Evolutionary conservation across 2,329 filamentous ascomycete genomes (phyloP).

Genomic region (Pyrenochaeta sp.): DNA sequence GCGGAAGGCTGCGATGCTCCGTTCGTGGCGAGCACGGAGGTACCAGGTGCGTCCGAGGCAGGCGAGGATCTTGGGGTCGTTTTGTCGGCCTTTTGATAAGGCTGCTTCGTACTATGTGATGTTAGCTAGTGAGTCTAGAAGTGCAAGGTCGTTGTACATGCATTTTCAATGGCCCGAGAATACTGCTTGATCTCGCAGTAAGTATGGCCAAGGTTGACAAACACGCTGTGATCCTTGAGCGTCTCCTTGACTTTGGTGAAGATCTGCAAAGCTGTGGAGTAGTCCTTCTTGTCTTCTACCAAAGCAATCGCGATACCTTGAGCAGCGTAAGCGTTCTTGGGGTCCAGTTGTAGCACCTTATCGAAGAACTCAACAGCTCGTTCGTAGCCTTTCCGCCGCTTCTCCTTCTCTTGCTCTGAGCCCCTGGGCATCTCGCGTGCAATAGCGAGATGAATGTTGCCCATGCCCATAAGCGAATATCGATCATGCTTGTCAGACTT

Average conservation of each 20-base stretch:
- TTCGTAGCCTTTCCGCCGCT: conserved; percentile 84
- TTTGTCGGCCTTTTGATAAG: conserved; percentile 78
- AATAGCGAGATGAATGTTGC: conserved; percentile 87
- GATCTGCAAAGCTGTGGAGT: conserved; percentile 80
- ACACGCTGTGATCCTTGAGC: conserved; percentile 85
- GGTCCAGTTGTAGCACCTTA: conserved; percentile 93
- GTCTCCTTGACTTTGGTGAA: conserved; percentile 92
- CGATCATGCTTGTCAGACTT: conserved; percentile 92
- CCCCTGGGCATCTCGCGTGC: conserved; percentile 95
- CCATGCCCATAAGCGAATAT: conserved; percentile 97
- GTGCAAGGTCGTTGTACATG: conserved; percentile 43
- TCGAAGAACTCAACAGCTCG: conserved; percentile 98
- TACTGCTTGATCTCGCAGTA: conserved; percentile 92
- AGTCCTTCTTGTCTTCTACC: conserved; percentile 93
- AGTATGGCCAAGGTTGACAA: conserved; percentile 91
- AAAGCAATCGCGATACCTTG: conserved; percentile 95
- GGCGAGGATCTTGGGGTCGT: conserved; percentile 80
- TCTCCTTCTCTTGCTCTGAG: conserved; percentile 88
- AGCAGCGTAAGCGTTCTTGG: conserved; percentile 93
- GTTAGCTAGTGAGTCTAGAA: conserved; percentile 15
- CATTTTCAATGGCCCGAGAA: conserved; percentile 86
- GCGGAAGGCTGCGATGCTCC: conserved; percentile 68
- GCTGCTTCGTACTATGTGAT: conserved; percentile 78
- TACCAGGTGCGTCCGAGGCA: conserved; percentile 91
- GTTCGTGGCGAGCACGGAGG: conserved; percentile 76